These are phyloP conservation scores for Verticillium tricorpus DNA, from an alignment of 2,329 filamentous ascomycete species.

Conservation along the genomic window DNA sequence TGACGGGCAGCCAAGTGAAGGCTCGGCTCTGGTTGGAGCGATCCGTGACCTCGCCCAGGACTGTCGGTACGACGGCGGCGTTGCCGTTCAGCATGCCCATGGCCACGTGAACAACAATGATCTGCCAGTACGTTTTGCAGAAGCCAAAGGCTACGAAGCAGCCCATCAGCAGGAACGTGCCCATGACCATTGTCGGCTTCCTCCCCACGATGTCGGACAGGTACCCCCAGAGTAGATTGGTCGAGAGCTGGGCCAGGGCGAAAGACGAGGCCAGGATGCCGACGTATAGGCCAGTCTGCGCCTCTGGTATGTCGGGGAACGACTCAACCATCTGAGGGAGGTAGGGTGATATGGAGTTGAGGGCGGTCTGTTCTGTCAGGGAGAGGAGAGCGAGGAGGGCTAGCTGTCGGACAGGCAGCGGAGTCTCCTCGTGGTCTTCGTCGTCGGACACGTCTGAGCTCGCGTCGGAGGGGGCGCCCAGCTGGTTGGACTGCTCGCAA, in stretches of 20 bases:
- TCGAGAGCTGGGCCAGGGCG: slow-evolving; percentile 85
- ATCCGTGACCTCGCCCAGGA: slow-evolving; percentile 91
- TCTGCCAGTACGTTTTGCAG: slow-evolving; percentile 76
- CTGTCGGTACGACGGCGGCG: slow-evolving; percentile 88
- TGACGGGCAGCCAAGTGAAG: slow-evolving; percentile 89
- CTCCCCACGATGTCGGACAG: slow-evolving; percentile 73
- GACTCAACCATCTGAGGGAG: slow-evolving; percentile 85
- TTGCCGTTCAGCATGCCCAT: slow-evolving; percentile 97
- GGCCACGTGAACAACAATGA: slow-evolving; percentile 76
- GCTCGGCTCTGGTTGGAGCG: slow-evolving; percentile 89
- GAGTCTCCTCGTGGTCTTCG: slow-evolving; percentile 53
- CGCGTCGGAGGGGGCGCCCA: slow-evolving; percentile 17
- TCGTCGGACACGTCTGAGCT: slow-evolving; percentile 22
- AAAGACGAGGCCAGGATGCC: slow-evolving; percentile 88
- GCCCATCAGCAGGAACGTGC: slow-evolving; percentile 74
- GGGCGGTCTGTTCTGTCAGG: slow-evolving; percentile 87
- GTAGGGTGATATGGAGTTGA: slow-evolving; percentile 96
- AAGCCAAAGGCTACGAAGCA: slow-evolving; percentile 89
- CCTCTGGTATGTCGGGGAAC: slow-evolving; percentile 73
- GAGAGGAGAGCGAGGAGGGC: slow-evolving; percentile 82
- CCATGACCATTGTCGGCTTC: slow-evolving; percentile 77
- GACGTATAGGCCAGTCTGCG: slow-evolving; percentile 78
- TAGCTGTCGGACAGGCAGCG: slow-evolving; percentile 79
- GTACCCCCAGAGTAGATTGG: slow-evolving; percentile 90
- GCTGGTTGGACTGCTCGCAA: slow-evolving; percentile 40